These are phyloP conservation scores for Pleurozium schreberi DNA, from an alignment of 225 moss, liverwort and hornwort species.

Conservation along the genomic window DNA sequence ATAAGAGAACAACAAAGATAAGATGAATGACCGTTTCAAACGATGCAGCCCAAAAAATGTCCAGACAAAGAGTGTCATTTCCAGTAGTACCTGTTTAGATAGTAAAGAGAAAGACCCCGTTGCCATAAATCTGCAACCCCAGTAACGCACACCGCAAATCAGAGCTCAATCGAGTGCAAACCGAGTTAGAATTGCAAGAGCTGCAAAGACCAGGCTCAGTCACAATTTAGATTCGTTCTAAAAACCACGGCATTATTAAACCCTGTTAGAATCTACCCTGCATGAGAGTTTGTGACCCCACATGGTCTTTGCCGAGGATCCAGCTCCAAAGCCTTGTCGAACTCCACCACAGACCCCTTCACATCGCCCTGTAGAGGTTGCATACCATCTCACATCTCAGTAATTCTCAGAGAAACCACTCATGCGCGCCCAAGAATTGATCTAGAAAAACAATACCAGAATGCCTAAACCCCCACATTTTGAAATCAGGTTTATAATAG, in stretches of 20 bases:
- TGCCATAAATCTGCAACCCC: constrained; percentile 89
- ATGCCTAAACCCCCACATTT: background rate
- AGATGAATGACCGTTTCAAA: background rate
- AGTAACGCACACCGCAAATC: background rate
- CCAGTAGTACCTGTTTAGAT: constrained; percentile 47
- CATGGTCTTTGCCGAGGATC: constrained; percentile 81
- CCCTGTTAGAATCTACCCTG: constrained; percentile 10
- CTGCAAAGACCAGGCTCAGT: background rate
- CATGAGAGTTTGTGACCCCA: constrained; percentile 33
- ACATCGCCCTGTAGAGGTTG: constrained; percentile 54
- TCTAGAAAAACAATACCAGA: background rate
- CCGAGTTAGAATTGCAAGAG: background rate
- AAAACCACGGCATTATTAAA: background rate
- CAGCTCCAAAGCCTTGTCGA: constrained; percentile 76
- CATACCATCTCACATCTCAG: background rate
- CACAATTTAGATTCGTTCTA: background rate
- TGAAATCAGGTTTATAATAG: background rate
- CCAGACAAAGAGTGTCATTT: background rate
- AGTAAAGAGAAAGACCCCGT: constrained; percentile 83
- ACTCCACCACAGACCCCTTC: constrained; percentile 66
- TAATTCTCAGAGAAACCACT: background rate
- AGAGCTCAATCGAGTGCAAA: background rate
- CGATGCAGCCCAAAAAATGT: background rate
- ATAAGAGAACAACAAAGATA: background rate
- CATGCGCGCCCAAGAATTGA: background rate